These are phyloP conservation scores for Trichoderma gamsii DNA, from an alignment of 495 filamentous ascomycete genomes.

Conservation along the genomic window DNA sequence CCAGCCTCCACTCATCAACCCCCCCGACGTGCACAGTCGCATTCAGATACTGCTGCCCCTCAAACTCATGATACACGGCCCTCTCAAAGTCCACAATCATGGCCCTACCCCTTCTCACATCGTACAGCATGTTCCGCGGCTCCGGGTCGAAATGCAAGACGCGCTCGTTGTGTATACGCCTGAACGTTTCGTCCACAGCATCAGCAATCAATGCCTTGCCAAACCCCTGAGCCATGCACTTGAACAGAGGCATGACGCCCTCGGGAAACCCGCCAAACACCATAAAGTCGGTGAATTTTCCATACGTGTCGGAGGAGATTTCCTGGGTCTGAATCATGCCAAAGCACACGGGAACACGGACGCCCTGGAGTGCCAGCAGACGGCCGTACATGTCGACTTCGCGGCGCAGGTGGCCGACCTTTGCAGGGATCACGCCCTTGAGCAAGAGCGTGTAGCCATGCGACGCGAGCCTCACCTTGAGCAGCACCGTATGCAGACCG, in stretches of 20 bases:
- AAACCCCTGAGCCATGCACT: not conserved
- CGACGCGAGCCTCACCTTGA: not conserved
- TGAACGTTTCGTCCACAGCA: not conserved
- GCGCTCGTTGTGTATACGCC: not conserved
- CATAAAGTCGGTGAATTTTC: not conserved
- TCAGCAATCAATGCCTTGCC: not conserved
- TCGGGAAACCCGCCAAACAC: not conserved
- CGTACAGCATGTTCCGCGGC: slow-evolving; percentile 1
- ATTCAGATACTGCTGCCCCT: no score
- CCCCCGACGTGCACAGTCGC: no score
- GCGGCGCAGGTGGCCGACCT: not conserved
- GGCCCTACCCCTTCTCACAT: not conserved
- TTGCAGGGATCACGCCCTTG: not conserved
- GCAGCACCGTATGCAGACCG: not conserved
- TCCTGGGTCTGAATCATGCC: not conserved
- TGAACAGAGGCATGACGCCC: not conserved
- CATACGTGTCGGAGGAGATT: not conserved
- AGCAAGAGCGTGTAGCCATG: slow-evolving; percentile 1
- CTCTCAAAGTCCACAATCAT: not conserved
- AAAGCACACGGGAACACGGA: not conserved
- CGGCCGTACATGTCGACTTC: not conserved
- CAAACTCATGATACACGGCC: not conserved
- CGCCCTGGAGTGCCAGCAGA: not conserved
- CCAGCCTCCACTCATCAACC: no score
- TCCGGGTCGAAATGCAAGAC: not conserved